Evolutionary conservation across 352 stramenopile genomes (phyloP).

Genomic region (Chrysophaeum taylorii): DNA sequence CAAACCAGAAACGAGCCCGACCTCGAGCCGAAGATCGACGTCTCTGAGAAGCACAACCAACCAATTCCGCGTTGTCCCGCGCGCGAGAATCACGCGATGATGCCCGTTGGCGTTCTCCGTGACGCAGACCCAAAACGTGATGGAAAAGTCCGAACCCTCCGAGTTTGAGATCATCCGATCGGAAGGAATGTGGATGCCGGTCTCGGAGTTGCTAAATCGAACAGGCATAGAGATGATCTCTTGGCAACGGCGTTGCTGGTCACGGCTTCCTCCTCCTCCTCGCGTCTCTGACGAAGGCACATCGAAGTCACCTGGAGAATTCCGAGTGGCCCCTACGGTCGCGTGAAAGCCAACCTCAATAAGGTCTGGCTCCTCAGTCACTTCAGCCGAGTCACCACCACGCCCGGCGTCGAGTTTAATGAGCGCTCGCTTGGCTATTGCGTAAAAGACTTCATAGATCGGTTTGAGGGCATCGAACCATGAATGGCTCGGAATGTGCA

Average conservation of each 20-base stretch:
- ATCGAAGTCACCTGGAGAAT: too few relatives aligned
- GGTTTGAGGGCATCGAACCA: too few relatives aligned
- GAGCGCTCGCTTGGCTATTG: too few relatives aligned
- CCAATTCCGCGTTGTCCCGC: conserved; percentile 49
- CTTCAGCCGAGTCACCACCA: too few relatives aligned
- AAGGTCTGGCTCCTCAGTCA: too few relatives aligned
- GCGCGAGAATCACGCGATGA: conserved; percentile 52
- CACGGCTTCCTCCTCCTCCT: too few relatives aligned
- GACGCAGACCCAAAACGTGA: conserved; percentile 68
- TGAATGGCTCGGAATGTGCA: too few relatives aligned
- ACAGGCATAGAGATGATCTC: conserved; percentile 55
- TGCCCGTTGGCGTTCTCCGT: conserved; percentile 33
- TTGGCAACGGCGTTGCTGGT: conserved; percentile 38
- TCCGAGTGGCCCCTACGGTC: too few relatives aligned
- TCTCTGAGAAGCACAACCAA: conserved; percentile 35
- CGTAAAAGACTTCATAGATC: too few relatives aligned
- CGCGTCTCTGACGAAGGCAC: too few relatives aligned
- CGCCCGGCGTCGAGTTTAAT: too few relatives aligned
- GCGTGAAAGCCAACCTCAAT: too few relatives aligned
- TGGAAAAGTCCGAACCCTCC: conserved; percentile 63
- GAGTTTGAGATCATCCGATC: conserved; percentile 44
- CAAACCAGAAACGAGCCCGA: conserved; percentile 18
- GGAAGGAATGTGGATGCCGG: conserved; percentile 50
- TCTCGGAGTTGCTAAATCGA: conserved; percentile 47
- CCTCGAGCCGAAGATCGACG: conserved; percentile 31